phyloP scores from a whole-genome alignment of 1,284 basidiomycete genomes.

The Rhizoctonia solani region DNA sequence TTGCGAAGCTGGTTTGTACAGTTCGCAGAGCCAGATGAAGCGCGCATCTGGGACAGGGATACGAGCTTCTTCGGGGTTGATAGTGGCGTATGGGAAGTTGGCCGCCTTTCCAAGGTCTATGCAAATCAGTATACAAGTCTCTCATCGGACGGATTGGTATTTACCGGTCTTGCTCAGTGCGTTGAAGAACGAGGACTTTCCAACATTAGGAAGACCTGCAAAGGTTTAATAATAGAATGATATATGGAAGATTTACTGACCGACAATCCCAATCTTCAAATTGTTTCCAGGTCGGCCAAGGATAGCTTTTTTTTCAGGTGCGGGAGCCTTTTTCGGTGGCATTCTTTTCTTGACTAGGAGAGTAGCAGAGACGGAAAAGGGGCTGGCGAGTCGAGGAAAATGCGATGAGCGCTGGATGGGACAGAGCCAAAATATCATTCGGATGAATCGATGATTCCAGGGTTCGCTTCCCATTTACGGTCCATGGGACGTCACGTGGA shows the following conservation, averaged over 20 bases:
- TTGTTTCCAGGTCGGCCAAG: slow-evolving; percentile 93
- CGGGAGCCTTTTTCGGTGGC: slow-evolving; percentile 77
- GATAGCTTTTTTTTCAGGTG: slow-evolving; percentile 78
- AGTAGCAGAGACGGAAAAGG: slow-evolving; percentile 33
- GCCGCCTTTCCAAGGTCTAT: slow-evolving; percentile 94
- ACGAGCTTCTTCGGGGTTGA: slow-evolving; percentile 90
- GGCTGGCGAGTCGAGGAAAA: not conserved
- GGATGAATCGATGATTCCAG: slow-evolving; percentile 10
- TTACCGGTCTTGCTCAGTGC: slow-evolving; percentile 86
- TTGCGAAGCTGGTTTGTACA: slow-evolving; percentile 88
- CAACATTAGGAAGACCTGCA: slow-evolving; percentile 87
- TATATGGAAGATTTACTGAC: slow-evolving; percentile 55
- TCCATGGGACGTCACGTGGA: slow-evolving; percentile 3
- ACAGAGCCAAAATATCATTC: slow-evolving; percentile 12
- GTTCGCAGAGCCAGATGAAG: slow-evolving; percentile 91
- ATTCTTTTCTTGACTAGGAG: slow-evolving; percentile 55
- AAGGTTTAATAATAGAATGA: slow-evolving; percentile 33
- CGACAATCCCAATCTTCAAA: slow-evolving; percentile 95
- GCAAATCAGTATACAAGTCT: not conserved
- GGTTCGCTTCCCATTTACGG: too few species aligned
- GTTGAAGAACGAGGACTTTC: slow-evolving; percentile 96
- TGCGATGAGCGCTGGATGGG: slow-evolving; percentile 13
- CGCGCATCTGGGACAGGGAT: slow-evolving; percentile 96
- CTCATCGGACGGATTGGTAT: slow-evolving; percentile 41
- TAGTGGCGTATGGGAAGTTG: slow-evolving; percentile 99